Percentiles rank a stretch among this genome's conserved stretches.
Evolutionary conservation across 1,284 basidiomycete species (phyloP).

Genomic region (Vanrija sp.): DNA sequence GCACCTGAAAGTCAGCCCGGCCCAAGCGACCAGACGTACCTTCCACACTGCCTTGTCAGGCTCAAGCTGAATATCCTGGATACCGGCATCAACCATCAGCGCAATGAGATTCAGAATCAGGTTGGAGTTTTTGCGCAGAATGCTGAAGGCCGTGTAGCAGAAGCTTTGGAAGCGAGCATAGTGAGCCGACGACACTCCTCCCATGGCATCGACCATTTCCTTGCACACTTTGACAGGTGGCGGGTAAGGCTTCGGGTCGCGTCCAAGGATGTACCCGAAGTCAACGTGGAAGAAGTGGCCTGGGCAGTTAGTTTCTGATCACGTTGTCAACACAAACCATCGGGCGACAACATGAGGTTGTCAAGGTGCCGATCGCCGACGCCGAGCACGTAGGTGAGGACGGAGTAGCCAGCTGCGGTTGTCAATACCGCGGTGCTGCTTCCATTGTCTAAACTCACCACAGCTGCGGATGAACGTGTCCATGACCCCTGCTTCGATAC

Average conservation of each 20-base stretch:
- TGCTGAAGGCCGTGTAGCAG: constrained; percentile 93
- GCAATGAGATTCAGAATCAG: constrained; percentile 93
- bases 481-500: constrained; percentile 84
- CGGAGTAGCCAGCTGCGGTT: constrained; percentile 85
- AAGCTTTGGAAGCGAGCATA: constrained; percentile 93
- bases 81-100: constrained; percentile 96
- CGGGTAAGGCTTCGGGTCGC: constrained; percentile 96
- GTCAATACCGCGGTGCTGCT: neutral
- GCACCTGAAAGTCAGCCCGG: constrained; percentile 62
- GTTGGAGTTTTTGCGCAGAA: constrained; percentile 94
- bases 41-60: constrained; percentile 60
- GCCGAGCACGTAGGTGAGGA: constrained; percentile 92
- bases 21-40: constrained; percentile 45
- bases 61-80: constrained; percentile 88
- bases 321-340: constrained; percentile 58
- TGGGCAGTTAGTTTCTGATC: constrained; percentile 27
- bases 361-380: constrained; percentile 97
- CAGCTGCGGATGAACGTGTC: constrained; percentile 97
- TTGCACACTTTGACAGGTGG: constrained; percentile 98
- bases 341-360: constrained; percentile 86
- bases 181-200: constrained; percentile 84
- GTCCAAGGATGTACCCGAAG: constrained; percentile 96
- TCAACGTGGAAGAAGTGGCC: constrained; percentile 92
- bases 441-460: constrained; percentile 58
- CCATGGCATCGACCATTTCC: constrained; percentile 99